phyloP scores from a whole-genome alignment of 2,329 filamentous ascomycete species.

The Drechmeria coniospora region DNA sequence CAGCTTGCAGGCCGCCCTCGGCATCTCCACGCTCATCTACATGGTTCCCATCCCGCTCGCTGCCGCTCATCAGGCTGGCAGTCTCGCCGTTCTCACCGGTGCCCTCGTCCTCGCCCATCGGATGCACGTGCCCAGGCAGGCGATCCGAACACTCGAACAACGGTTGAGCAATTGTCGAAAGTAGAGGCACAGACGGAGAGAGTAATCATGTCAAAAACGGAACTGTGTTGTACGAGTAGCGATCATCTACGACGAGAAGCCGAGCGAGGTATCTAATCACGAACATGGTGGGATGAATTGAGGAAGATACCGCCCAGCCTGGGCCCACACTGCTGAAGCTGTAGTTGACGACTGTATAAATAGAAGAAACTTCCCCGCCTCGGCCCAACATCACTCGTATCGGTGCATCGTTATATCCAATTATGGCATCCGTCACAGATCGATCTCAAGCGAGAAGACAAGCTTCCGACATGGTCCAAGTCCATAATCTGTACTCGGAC shows the following conservation, averaged over 20 bases:
- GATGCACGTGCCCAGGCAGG: constrained; percentile 55
- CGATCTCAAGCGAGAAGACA: no score
- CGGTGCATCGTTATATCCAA: no score
- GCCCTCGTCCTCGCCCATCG: constrained; percentile 66
- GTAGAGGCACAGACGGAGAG: neutral
- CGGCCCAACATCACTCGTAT: no score
- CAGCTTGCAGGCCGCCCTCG: constrained; percentile 65
- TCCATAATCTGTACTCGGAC: no score
- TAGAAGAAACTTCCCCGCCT: no score
- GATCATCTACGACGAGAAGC: no score
- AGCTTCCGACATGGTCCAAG: no score
- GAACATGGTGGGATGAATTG: no score
- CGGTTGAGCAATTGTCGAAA: constrained; percentile 20
- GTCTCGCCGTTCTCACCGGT: constrained; percentile 69
- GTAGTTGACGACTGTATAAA: no score
- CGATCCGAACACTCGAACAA: constrained; percentile 43
- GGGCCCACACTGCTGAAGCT: no score
- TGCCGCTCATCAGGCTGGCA: constrained; percentile 84
- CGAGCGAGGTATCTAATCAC: constrained; percentile 1
- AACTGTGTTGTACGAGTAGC: neutral
- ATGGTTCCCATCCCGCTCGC: constrained; percentile 81
- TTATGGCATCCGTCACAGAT: no score
- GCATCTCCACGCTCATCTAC: constrained; percentile 84
- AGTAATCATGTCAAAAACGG: neutral
- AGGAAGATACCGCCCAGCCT: no score